phyloP scores from a whole-genome alignment of 2,329 filamentous ascomycete species.

The Epichloe aotearoae region DNA sequence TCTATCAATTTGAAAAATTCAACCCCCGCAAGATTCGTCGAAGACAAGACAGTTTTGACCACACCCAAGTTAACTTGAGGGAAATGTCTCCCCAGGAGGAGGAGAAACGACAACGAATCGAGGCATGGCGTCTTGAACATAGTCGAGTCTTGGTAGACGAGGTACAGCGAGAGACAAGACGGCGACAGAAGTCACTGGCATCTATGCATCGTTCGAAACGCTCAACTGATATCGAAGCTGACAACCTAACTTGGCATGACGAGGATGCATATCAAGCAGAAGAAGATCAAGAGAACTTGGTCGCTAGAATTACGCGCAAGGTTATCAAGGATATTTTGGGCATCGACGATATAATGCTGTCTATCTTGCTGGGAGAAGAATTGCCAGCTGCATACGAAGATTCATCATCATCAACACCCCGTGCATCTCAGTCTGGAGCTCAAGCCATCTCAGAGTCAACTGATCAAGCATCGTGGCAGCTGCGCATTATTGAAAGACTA shows the following conservation, averaged over 20 bases:
- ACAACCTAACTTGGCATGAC: slow-evolving; percentile 39
- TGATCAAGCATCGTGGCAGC: slow-evolving; percentile 50
- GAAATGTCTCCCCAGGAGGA: slow-evolving; percentile 46
- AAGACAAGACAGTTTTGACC: slow-evolving; percentile 38
- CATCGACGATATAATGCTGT: slow-evolving; percentile 73
- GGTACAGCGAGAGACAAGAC: slow-evolving; percentile 71
- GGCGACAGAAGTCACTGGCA: slow-evolving; percentile 49
- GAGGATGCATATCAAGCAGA: slow-evolving; percentile 31
- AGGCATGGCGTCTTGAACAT: slow-evolving; percentile 85
- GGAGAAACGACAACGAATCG: slow-evolving; percentile 73
- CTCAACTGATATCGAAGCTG: slow-evolving; percentile 20
- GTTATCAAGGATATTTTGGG: slow-evolving; percentile 84
- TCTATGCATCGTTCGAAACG: slow-evolving; percentile 23
- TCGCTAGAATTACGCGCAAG: slow-evolving; percentile 68
- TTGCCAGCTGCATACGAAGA: slow-evolving; percentile 42
- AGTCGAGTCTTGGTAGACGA: slow-evolving; percentile 75
- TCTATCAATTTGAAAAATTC: slow-evolving; percentile 80
- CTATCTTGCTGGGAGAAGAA: slow-evolving; percentile 74
- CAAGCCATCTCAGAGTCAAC: slow-evolving; percentile 17
- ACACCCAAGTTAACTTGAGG: slow-evolving; percentile 37
- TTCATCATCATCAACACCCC: slow-evolving; percentile 31
- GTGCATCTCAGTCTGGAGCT: slow-evolving; percentile 24
- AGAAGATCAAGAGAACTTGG: slow-evolving; percentile 53
- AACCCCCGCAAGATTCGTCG: slow-evolving; percentile 56
- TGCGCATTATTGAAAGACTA: slow-evolving; percentile 68